Evolutionary conservation across 2,329 filamentous ascomycete species (phyloP).

Genomic region (Intubia oerlemansii): DNA sequence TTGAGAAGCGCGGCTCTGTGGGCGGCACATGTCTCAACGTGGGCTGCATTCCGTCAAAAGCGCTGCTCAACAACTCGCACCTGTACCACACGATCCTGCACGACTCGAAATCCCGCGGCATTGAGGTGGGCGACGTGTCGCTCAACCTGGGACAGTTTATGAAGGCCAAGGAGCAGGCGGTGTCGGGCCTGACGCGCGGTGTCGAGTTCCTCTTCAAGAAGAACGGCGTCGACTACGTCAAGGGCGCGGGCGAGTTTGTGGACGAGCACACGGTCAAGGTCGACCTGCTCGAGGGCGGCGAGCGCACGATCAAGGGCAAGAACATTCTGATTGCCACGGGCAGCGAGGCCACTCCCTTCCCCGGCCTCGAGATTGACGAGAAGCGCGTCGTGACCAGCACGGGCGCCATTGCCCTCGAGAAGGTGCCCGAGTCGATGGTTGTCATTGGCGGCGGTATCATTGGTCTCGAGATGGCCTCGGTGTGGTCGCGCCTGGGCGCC

Average conservation of each 20-base stretch:
- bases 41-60: slow-evolving; percentile 98
- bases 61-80: slow-evolving; percentile 97
- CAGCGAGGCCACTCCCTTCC: slow-evolving; percentile 88
- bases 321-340: slow-evolving; percentile 97
- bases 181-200: slow-evolving; percentile 78
- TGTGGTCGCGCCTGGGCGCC: slow-evolving; percentile 84
- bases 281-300: slow-evolving; percentile 73
- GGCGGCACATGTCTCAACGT: slow-evolving; percentile 98
- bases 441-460: slow-evolving; percentile 98
- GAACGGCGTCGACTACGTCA: slow-evolving; percentile 96
- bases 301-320: slow-evolving; percentile 72
- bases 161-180: slow-evolving; percentile 94
- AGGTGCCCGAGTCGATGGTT: slow-evolving; percentile 89
- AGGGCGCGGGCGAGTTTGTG: slow-evolving; percentile 72
- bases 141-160: slow-evolving; percentile 91
- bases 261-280: slow-evolving; percentile 86
- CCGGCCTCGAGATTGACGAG: slow-evolving; percentile 88
- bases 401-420: slow-evolving; percentile 68
- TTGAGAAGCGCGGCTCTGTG: slow-evolving; percentile 90
- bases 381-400: slow-evolving; percentile 95
- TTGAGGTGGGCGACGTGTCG: slow-evolving; percentile 92
- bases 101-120: slow-evolving; percentile 91
- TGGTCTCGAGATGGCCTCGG: slow-evolving; percentile 92
- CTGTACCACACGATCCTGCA: slow-evolving; percentile 94
- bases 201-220: slow-evolving; percentile 98